These are phyloP conservation scores for Penicillium sp. DNA, from an alignment of 2,329 filamentous ascomycete species.

Conservation along the genomic window DNA sequence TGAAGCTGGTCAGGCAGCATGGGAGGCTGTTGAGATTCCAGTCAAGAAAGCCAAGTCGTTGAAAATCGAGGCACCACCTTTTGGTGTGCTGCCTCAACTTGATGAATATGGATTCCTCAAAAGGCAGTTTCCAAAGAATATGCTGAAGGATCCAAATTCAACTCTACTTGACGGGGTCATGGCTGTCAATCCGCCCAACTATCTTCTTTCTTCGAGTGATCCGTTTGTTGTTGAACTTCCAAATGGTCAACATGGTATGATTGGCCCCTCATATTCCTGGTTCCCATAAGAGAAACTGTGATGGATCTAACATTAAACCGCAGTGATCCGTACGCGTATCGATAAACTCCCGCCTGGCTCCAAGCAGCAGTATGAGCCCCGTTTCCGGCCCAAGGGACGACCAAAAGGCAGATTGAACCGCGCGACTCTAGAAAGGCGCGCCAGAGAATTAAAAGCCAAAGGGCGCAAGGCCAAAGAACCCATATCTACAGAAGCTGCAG, in stretches of 20 bases:
- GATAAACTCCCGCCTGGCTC: slow-evolving; percentile 7
- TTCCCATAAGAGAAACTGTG: slow-evolving; percentile 7
- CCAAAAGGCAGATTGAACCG: slow-evolving; percentile 15
- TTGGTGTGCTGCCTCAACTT: slow-evolving; percentile 33
- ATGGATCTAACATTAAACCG: not conserved
- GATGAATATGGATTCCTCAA: slow-evolving; percentile 50
- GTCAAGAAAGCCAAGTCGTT: slow-evolving; percentile 31
- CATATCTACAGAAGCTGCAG: not conserved
- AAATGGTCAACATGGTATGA: slow-evolving; percentile 34
- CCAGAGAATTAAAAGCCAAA: not conserved
- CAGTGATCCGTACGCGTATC: slow-evolving; percentile 12
- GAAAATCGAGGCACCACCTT: slow-evolving; percentile 25
- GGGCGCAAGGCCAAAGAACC: not conserved
- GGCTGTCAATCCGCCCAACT: slow-evolving; percentile 30
- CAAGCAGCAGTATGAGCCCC: slow-evolving; percentile 5
- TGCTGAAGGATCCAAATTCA: slow-evolving; percentile 41
- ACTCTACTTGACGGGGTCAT: slow-evolving; percentile 42
- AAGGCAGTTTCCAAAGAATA: slow-evolving; percentile 29
- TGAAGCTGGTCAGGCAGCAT: slow-evolving; percentile 47
- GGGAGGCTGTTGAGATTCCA: slow-evolving; percentile 51
- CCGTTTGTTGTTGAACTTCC: slow-evolving; percentile 25
- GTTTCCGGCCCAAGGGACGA: slow-evolving; percentile 8
- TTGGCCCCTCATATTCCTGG: not conserved
- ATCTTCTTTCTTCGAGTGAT: slow-evolving; percentile 35
- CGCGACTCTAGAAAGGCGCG: slow-evolving; percentile 6